Percentiles rank a stretch among this genome's conserved stretches.
phyloP scores from a whole-genome alignment of 1,284 basidiomycete species.

The Ustilago bromivora region DNA sequence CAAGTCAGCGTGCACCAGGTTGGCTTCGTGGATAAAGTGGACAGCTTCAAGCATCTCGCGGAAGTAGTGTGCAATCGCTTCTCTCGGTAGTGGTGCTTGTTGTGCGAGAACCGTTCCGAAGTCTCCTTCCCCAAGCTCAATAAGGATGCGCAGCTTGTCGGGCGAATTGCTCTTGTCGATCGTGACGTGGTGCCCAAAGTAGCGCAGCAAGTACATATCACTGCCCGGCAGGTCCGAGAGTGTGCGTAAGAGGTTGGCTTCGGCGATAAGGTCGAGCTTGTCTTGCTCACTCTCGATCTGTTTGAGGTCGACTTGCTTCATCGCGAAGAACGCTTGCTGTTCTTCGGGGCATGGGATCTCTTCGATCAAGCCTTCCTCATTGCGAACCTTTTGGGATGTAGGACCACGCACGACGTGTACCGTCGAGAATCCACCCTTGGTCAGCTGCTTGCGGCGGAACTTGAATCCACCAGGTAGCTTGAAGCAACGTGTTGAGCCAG shows the following conservation, averaged over 20 bases:
- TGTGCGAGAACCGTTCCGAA: conserved; percentile 60
- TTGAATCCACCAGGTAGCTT: conserved; percentile 59
- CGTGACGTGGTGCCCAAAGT: conserved; percentile 66
- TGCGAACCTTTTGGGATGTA: conserved; percentile 42
- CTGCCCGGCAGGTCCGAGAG: conserved; percentile 59
- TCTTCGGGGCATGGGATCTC: conserved; percentile 54
- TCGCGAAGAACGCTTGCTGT: conserved; percentile 66
- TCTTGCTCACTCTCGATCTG: conserved; percentile 64
- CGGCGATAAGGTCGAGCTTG: conserved; percentile 65
- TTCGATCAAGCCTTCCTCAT: conserved; percentile 42
- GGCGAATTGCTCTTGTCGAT: conserved; percentile 41
- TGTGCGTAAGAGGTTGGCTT: conserved; percentile 63
- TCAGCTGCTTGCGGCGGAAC: conserved; percentile 59
- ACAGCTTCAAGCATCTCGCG: conserved; percentile 69
- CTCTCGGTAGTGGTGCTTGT: conserved; percentile 51
- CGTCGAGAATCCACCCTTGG: conserved; percentile 67
- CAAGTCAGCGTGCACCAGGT: conserved; percentile 68
- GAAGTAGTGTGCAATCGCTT: conserved; percentile 61
- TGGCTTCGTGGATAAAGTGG: conserved; percentile 67
- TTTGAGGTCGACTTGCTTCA: conserved; percentile 68
- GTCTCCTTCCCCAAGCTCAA: conserved; percentile 67
- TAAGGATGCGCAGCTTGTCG: conserved; percentile 64
- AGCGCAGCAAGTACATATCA: conserved; percentile 65
- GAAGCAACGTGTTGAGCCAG: conserved; percentile 41
- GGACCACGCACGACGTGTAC: conserved; percentile 67